Conservation (phyloP, 257 asterid species). For the Misopates orontium region DNA sequence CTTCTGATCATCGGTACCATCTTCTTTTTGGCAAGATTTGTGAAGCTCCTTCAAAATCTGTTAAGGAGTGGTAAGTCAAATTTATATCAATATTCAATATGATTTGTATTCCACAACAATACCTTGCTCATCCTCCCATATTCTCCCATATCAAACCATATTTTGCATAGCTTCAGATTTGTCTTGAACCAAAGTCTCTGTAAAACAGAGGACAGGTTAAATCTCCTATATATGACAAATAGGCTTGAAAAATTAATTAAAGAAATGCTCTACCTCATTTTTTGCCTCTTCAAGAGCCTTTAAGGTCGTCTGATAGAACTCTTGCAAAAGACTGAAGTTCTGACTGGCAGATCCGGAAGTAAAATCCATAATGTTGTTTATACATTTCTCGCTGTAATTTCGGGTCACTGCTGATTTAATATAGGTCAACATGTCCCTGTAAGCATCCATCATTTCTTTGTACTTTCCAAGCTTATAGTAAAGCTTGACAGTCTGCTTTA, state of each 20-base stretch:
- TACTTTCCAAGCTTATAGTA: slow-evolving; percentile 87
- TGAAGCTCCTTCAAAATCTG: slow-evolving; percentile 97
- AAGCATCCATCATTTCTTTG: slow-evolving; percentile 96
- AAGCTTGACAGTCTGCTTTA: slow-evolving; percentile 94
- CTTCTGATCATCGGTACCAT: slow-evolving; percentile 97
- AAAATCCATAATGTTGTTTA: slow-evolving; percentile 96
- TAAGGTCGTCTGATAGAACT: slow-evolving; percentile 91
- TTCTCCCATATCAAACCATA: slow-evolving; percentile 96
- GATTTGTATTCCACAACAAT: slow-evolving; percentile 21
- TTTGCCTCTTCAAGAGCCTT: slow-evolving; percentile 98
- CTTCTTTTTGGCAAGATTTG: slow-evolving; percentile 95
- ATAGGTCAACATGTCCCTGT: slow-evolving; percentile 90
- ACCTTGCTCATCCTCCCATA: slow-evolving; percentile 97
- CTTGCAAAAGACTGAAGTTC: slow-evolving; percentile 82
- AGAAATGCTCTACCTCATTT: slow-evolving; percentile 67
- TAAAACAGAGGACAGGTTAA: slow-evolving; percentile 24
- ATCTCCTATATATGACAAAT: slow-evolving; percentile 11
- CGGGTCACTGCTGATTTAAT: slow-evolving; percentile 96
- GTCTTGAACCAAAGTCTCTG: slow-evolving; percentile 99
- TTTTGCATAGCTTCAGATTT: slow-evolving; percentile 94
- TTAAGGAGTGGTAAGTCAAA: slow-evolving; percentile 25
- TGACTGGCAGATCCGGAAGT: slow-evolving; percentile 95
- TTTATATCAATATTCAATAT: slow-evolving; percentile 19
- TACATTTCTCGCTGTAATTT: slow-evolving; percentile 96
- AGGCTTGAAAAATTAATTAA: background rate